Evolutionary conservation across 495 filamentous ascomycete species (phyloP), one percentile per base, ranked within the genome.

Genomic region (Aspergillus sclerotiicarbonarius): DNA sequence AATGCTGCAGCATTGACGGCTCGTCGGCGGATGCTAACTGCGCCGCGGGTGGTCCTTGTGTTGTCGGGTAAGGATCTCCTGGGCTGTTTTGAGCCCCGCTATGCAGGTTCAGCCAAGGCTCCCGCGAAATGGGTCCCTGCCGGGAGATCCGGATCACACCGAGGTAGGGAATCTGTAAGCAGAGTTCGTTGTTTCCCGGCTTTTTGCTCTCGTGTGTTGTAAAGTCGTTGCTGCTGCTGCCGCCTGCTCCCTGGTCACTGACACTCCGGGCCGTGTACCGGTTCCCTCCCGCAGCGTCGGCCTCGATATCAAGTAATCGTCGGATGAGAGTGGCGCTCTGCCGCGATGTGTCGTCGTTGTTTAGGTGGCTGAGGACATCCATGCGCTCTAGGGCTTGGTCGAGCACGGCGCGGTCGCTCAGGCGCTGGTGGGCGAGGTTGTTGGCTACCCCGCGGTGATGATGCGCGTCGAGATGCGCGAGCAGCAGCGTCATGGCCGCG

Each of bases 391-490:
- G 65, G 10, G 63, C 67, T 20, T 76, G 70, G 20, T 81, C 77
- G 39, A 81, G 62, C 54, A 78, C 65, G 3, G 72, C 78, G 10
- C 74, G 72, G 63, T 82, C 80, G 47, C 67, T 65, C 4, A 62
- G 58, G 6, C 67, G 62, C 56, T 78, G 76, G 41, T 81, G 74
- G 4, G 71, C 70, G 7, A 79, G 62, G 18, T 70, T 51, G 46
- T 70, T 65, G 15, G 15, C 29, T 5, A 10, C 31, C 3, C 33
- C 33, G 37, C 21, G 15, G 6, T 50, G 58, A 30, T 37, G 21
- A 59, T 59, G 67, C 33, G 72, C 41, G 60, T 63, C 53, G 56
- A 56, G 53, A 47, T 56, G 37, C 4, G 53, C 29, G 4, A 56
- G 29, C 4, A 56, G 53, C 0, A 56, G 43, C 29, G 53, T 56